A percentile compares a stretch with the other conserved stretches of the same genome.
These are phyloP conservation scores for Vitis labrusca DNA, from an alignment of 164 flowering plant genomes.

Conservation along the genomic window DNA sequence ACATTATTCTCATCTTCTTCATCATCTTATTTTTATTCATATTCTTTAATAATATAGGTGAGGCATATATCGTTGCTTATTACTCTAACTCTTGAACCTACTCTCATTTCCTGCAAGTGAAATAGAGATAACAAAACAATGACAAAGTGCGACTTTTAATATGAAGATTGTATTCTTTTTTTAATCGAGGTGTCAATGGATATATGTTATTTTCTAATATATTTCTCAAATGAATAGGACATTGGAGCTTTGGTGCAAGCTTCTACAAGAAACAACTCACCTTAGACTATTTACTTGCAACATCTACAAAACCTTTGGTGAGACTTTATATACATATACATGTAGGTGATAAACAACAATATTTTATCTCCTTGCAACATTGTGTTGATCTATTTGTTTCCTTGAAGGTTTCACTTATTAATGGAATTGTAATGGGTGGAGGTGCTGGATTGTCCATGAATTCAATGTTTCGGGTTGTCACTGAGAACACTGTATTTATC, in stretches of 20 bases:
- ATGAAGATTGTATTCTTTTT: no score
- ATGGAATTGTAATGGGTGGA: conserved; percentile 38
- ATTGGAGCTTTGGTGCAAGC: no score
- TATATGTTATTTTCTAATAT: neutral
- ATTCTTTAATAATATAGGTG: no score
- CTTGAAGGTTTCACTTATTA: conserved; percentile 20
- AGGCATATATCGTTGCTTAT: no score
- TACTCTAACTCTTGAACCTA: no score
- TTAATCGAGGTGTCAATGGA: neutral
- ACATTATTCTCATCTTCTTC: no score
- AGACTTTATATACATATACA: neutral
- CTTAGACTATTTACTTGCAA: conserved; percentile 44
- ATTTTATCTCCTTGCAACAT: no score
- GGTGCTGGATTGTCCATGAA: conserved; percentile 33
- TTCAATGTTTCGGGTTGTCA: conserved; percentile 20
- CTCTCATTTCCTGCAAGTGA: no score
- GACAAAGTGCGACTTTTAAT: no score
- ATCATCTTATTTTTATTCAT: no score
- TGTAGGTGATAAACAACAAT: neutral
- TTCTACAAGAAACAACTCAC: conserved; percentile 14
- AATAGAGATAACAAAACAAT: no score
- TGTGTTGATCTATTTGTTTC: neutral
- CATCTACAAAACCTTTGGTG: conserved; percentile 39
- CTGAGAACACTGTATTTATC: conserved; percentile 24
- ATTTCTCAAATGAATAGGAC: no score